Base-by-base conservation (phyloP, 805 yeast species). In the Ogataea nakhonphanomensis region DNA sequence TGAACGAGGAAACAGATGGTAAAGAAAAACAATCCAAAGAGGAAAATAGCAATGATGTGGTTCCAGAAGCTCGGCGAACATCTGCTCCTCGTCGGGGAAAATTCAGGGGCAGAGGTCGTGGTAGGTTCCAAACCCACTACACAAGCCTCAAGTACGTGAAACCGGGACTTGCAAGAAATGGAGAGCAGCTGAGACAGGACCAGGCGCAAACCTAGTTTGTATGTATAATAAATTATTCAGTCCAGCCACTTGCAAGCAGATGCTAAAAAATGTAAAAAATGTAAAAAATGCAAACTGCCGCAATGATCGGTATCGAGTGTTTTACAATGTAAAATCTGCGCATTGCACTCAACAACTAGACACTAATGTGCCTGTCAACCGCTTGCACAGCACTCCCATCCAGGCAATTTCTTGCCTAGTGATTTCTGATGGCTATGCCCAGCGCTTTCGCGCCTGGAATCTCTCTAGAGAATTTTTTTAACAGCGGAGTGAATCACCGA, bases 251-350 rank as follows among this genome's bases (percentile, higher is more conserved):
- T 17, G 20, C 3, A 17, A 17, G 20, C 20, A 17, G 20, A 17
- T 17, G 20, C 20, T 17, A 17, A 17, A 17, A 17, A 17, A 17
- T 17, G 20, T 17, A 26, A 31, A 27, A 37, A 28, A 36, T 17
- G 20, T 17, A 31, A 39, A 33, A 34, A 37, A 38, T 40, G 49
- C 54, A 43, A 55, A 54, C 52, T 42, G 46, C 48, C 39, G 39
- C 56, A 52, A 56, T 63, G 66, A 63, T 63, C 67, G 67, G 67
- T 63, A 63, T 63, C 66, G 67, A 57, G 67, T 63, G 51, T 61
- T 50, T 57, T 45, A 51, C 32, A 28, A 21, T 20, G 53, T 46
- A 50, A 52, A 53, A 57, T 63, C 65, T 62, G 53, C 62, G 65
- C 57, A 63, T 63, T 63, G 67, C 51, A 63, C 67, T 63, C 62